phyloP scores from a whole-genome alignment of 2,329 filamentous ascomycete genomes.

The Lasiodiplodia sp. region DNA sequence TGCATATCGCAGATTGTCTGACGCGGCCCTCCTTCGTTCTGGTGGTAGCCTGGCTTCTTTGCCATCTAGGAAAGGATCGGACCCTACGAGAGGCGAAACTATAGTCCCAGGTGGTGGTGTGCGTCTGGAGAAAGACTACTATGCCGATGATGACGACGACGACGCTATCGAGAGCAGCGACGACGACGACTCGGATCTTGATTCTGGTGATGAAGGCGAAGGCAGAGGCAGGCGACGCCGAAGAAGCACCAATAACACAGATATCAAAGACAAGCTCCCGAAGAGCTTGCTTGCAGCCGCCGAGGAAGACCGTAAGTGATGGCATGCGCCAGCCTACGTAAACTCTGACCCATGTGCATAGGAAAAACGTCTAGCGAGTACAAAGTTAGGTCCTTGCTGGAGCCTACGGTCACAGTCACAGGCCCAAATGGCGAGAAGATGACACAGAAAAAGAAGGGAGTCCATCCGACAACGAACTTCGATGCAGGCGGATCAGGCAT shows the following conservation, averaged over 20 bases:
- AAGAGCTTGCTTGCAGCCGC: conserved; percentile 74
- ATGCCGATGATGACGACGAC: conserved; percentile 71
- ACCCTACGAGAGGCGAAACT: conserved; percentile 49
- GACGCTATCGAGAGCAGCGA: conserved; percentile 73
- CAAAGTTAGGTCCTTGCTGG: conserved; percentile 70
- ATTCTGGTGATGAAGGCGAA: conserved; percentile 63
- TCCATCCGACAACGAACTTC: conserved; percentile 86
- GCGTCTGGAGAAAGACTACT: conserved; percentile 73
- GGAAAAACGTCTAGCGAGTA: conserved; percentile 59
- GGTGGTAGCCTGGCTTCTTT: conserved; percentile 69
- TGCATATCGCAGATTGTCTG: conserved; percentile 74
- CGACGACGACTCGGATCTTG: conserved; percentile 63
- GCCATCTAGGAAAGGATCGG: conserved; percentile 61
- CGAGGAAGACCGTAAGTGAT: conserved; percentile 75
- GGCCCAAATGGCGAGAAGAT: conserved; percentile 68
- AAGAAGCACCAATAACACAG: conserved; percentile 38
- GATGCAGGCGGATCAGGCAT: conserved; percentile 70
- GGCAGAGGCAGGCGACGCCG: conserved; percentile 49
- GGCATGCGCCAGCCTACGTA: conserved; percentile 32
- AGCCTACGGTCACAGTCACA: conserved; percentile 72
- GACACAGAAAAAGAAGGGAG: conserved; percentile 60
- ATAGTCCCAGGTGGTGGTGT: conserved; percentile 57
- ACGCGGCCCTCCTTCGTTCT: conserved; percentile 71
- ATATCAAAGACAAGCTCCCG: conserved; percentile 52
- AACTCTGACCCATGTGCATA: conserved; percentile 31